Base-by-base conservation (phyloP, 2,329 filamentous ascomycete species). In the Aureobasidium sp. region DNA sequence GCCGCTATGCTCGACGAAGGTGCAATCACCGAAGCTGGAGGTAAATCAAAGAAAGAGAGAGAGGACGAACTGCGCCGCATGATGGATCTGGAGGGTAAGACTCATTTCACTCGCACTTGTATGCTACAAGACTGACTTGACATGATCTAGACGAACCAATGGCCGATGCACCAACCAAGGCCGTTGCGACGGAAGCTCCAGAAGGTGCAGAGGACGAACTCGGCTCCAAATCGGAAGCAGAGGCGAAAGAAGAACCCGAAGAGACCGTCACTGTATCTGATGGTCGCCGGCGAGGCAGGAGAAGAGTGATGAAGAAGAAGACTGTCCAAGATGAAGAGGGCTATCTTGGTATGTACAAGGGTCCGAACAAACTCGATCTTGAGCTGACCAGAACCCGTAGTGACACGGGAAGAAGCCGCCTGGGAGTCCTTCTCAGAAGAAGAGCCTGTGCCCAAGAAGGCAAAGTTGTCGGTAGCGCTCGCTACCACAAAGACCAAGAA, bases 381-480 rank as follows among this genome's bases (percentile, higher is more conserved):
- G 37, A 44, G 60, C 68, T 70, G 62, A 69, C 58, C 31, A 0
- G 6, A n/a, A 33, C 19, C 14, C 64, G 42, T 68, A 94, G 92
- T 96, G 35, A 96, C 91, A 1, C 88, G 87, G 66, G 89, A 95
- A 74, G 91, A 96, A 70, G 76, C 83, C 0, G 87, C 82, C 0
- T 97, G 92, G 92, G 92, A 97, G 73, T 93, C 89, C 0, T 96
- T 95, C 76, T 96, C 91, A 0, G 92, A 97, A 72, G 91, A 96
- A 66, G 91, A 96, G 66, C 83, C 86, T 24, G 79, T 79, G 35
- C 74, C 77, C 9, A 79, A 82, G 70, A 85, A 84, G 69, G 70
- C 78, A 7, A 87, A 85, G 64, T 62, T 69, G 49, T 63, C 68
- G 49, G 67, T 72, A 1, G 76, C 78, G 1, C 90, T 90, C 70